Evolutionary conservation across 805 yeast species (phyloP).

Genomic region (Yamadazyma akitaensis): DNA sequence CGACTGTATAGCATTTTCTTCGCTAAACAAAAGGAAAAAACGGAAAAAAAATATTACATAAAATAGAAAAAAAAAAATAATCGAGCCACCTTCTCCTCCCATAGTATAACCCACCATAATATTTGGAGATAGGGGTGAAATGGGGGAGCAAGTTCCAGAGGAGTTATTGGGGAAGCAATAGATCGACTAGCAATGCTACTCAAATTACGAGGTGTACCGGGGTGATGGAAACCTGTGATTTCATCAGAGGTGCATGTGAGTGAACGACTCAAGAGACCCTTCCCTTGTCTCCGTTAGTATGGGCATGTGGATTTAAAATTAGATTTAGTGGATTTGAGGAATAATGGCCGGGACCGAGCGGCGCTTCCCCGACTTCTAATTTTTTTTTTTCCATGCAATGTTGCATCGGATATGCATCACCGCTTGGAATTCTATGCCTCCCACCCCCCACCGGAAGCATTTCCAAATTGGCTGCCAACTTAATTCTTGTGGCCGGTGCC

Average conservation of each 20-base stretch:
- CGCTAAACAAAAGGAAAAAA: background rate
- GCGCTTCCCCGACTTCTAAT: background rate
- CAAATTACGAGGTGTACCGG: too few relatives aligned
- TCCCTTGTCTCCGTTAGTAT: background rate
- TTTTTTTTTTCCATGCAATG: background rate
- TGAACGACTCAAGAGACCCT: background rate
- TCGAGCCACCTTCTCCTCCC: background rate
- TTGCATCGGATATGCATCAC: background rate
- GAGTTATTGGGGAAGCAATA: background rate
- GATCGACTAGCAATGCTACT: background rate
- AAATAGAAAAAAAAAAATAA: background rate
- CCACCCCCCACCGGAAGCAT: too few relatives aligned
- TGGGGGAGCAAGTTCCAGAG: background rate
- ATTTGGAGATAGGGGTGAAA: background rate
- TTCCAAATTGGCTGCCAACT: too few relatives aligned
- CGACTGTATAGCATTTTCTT: background rate
- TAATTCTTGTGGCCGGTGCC: too few relatives aligned
- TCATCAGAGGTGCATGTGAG: background rate
- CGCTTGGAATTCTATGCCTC: too few relatives aligned
- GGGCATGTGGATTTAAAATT: conserved; percentile 2
- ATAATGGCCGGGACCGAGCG: background rate
- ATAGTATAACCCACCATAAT: background rate
- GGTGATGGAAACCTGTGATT: too few relatives aligned
- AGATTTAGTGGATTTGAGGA: background rate
- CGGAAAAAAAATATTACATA: background rate